phyloP scores from a whole-genome alignment of 495 filamentous ascomycete species.

The Chaetomium fimeti region DNA sequence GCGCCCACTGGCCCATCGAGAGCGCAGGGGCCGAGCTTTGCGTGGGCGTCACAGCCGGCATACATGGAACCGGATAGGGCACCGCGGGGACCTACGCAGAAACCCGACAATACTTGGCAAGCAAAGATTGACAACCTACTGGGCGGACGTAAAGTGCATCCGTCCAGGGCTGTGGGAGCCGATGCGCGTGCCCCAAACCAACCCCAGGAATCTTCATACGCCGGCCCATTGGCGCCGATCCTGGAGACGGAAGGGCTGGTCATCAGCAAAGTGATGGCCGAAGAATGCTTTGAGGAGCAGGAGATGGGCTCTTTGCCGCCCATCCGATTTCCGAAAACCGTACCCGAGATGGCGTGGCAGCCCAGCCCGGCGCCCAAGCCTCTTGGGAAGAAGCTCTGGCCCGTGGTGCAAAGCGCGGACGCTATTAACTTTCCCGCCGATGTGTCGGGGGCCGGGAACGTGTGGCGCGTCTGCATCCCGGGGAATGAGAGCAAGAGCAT shows the following conservation, averaged over 20 bases:
- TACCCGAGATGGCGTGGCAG: constrained; percentile 55
- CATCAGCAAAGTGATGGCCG: constrained; percentile 63
- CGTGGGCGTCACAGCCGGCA: constrained; percentile 29
- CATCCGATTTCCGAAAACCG: constrained; percentile 62
- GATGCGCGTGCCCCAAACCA: constrained; percentile 63
- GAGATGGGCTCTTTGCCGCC: constrained; percentile 74
- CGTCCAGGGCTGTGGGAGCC: constrained; percentile 55
- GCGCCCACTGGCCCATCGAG: constrained; percentile 14
- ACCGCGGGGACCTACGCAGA: constrained; percentile 7
- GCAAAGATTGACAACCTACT: constrained; percentile 71
- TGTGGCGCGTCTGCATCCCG: constrained; percentile 46
- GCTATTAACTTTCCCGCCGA: constrained; percentile 41
- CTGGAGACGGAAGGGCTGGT: constrained; percentile 28
- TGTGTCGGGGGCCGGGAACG: constrained; percentile 40
- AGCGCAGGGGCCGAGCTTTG: constrained; percentile 26
- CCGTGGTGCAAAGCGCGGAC: constrained; percentile 42
- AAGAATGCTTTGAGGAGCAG: constrained; percentile 80
- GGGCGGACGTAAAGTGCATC: constrained; percentile 54
- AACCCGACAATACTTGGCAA: constrained; percentile 57
- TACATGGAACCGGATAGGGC: constrained; percentile 28
- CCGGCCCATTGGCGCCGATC: constrained; percentile 44
- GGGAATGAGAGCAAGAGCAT: constrained; percentile 43
- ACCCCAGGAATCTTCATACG: constrained; percentile 47
- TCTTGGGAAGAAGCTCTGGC: constrained; percentile 37
- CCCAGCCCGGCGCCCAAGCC: constrained; percentile 43